Conservation (phyloP, 1,139 yeast species). For the Suhomyces chickasaworum region DNA sequence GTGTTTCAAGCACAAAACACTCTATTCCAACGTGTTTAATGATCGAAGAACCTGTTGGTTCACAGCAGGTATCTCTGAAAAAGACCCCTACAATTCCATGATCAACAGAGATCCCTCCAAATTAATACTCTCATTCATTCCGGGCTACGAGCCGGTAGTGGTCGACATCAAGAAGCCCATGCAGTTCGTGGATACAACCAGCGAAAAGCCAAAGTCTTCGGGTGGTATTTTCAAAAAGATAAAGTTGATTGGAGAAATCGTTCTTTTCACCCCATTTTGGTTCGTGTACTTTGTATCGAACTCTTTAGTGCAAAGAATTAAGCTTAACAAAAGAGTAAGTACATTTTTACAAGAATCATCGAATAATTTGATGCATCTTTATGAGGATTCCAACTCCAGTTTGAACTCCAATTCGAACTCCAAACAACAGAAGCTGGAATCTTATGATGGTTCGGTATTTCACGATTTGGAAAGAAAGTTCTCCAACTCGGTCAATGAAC, state of each 20-base stretch:
- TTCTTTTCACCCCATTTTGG: slow-evolving; percentile 58
- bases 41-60: slow-evolving; percentile 83
- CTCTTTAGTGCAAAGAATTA: slow-evolving; percentile 44
- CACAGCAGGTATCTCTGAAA: slow-evolving; percentile 68
- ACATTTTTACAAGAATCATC: slow-evolving; percentile 32
- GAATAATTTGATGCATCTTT: slow-evolving; percentile 35
- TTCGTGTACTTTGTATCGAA: slow-evolving; percentile 48
- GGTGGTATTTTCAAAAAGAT: slow-evolving; percentile 42
- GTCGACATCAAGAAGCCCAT: slow-evolving; percentile 48
- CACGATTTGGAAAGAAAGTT: slow-evolving; percentile 22
- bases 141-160: slow-evolving; percentile 55
- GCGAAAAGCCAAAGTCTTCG: neutral
- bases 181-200: slow-evolving; percentile 10
- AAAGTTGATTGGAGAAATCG: slow-evolving; percentile 39
- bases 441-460: slow-evolving; percentile 14
- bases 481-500: slow-evolving; percentile 9
- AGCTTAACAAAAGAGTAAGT: slow-evolving; percentile 36
- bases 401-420: too few species aligned
- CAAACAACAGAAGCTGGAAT: slow-evolving; percentile 6
- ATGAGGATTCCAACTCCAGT: slow-evolving; percentile 18
- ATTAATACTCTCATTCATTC: slow-evolving; percentile 46
- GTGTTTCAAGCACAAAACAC: slow-evolving; percentile 50
- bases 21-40: slow-evolving; percentile 76
- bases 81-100: slow-evolving; percentile 61
- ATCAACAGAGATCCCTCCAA: slow-evolving; percentile 41